Evolutionary conservation across 202 grass and related monocot species (phyloP).

Genomic region (Panicum virgatum): DNA sequence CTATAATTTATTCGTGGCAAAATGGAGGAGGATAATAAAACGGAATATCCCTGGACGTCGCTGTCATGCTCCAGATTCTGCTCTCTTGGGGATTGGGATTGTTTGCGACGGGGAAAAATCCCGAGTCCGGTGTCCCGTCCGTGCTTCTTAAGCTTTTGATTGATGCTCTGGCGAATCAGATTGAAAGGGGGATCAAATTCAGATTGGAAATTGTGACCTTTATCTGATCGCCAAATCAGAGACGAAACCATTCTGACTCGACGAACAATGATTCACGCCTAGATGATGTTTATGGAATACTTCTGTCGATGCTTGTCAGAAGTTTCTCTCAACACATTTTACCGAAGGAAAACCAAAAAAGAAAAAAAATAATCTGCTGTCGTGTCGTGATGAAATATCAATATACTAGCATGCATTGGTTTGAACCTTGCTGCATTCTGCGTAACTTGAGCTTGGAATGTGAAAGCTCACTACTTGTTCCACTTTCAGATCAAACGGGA

Average conservation of each 20-base stretch:
- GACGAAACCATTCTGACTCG: not conserved
- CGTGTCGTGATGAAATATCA: not conserved
- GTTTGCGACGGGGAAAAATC: constrained; percentile 2
- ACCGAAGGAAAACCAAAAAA: too few relatives aligned
- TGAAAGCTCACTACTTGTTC: not conserved
- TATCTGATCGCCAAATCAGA: not conserved
- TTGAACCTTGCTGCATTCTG: not conserved
- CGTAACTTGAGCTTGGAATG: not conserved
- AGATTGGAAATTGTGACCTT: not conserved
- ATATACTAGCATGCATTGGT: not conserved
- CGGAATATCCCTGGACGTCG: not conserved
- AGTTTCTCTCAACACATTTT: not conserved
- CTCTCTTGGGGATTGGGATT: not conserved
- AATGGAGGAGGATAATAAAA: not conserved
- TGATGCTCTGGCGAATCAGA: not conserved
- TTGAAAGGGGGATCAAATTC: not conserved
- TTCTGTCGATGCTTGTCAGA: not conserved
- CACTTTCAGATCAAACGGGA: constrained; percentile 86
- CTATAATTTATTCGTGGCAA: not conserved
- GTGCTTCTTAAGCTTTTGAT: not conserved
- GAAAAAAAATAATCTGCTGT: not conserved
- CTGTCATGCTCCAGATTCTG: constrained; percentile 22
- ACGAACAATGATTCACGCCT: not conserved
- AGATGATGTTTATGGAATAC: not conserved
- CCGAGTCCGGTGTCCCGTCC: not conserved